Percentiles rank a stretch among this genome's conserved stretches.
These are phyloP conservation scores for Tetradesmus obliquus DNA, from an alignment of 139 green algal species.

Conservation along the genomic window DNA sequence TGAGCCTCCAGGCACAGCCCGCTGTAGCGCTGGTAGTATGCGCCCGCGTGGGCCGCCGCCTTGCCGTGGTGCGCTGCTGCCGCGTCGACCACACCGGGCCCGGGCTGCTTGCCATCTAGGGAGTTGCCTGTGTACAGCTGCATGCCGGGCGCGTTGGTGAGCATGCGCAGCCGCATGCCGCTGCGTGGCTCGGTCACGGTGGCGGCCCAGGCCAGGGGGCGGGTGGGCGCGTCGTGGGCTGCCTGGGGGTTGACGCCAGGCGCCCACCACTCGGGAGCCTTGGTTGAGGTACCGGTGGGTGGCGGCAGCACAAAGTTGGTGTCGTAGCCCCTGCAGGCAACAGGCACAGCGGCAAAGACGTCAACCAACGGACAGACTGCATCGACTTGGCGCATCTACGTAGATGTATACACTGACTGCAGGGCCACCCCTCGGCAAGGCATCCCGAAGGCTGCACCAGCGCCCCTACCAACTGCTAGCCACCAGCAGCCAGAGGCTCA, in stretches of 20 bases:
- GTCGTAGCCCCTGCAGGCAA: constrained; percentile 7
- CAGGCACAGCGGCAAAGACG: background rate
- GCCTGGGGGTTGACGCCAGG: constrained; percentile 6
- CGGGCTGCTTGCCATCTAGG: background rate
- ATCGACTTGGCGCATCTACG: no score
- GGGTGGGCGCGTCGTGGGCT: background rate
- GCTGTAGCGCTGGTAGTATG: constrained; percentile 5
- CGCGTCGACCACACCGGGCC: background rate
- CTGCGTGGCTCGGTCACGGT: constrained; percentile 13
- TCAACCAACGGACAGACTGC: no score
- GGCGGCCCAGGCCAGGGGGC: background rate
- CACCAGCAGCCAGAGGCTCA: no score
- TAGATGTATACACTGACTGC: no score
- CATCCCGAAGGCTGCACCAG: no score
- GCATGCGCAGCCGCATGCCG: background rate
- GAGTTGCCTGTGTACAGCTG: constrained; percentile 35
- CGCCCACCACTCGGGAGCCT: constrained; percentile 6
- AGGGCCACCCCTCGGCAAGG: no score
- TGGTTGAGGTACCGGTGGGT: background rate
- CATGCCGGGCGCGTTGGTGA: constrained; percentile 19
- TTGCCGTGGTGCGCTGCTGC: no score
- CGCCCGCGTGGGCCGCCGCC: background rate
- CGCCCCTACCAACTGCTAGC: no score
- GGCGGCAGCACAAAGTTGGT: background rate
- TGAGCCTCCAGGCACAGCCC: constrained; percentile 36